Evolutionary conservation across 2,329 filamentous ascomycete species (phyloP).

Genomic region (Pseudonectria foliicola): DNA sequence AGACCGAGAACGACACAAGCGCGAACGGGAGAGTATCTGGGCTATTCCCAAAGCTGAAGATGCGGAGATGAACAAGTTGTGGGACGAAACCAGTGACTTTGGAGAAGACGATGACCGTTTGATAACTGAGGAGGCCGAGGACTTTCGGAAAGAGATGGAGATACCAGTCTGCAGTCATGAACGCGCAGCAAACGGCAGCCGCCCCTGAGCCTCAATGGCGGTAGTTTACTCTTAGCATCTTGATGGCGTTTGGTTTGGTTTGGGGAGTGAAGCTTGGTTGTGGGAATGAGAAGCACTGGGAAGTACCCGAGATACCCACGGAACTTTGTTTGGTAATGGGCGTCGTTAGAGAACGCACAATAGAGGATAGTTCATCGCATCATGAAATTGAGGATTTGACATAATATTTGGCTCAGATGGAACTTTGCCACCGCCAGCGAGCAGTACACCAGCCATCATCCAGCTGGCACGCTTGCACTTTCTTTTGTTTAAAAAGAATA

Average conservation of each 20-base stretch:
- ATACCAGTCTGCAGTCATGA: slow-evolving; percentile 34
- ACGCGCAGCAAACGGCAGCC: slow-evolving; percentile 24
- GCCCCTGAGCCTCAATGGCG: slow-evolving; percentile 8
- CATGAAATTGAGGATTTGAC: too few relatives aligned
- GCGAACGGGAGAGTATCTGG: slow-evolving; percentile 88
- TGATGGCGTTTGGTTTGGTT: slow-evolving; percentile 22
- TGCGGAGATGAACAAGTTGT: slow-evolving; percentile 70
- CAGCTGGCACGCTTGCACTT: neutral
- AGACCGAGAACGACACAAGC: slow-evolving; percentile 89
- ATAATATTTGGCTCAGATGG: too few relatives aligned
- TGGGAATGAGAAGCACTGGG: too few relatives aligned
- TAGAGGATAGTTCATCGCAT: too few relatives aligned
- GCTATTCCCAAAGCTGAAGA: slow-evolving; percentile 60
- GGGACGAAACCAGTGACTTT: slow-evolving; percentile 81
- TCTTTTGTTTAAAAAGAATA: slow-evolving; percentile 10
- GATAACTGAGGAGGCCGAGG: slow-evolving; percentile 63
- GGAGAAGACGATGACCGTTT: slow-evolving; percentile 79
- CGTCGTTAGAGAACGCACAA: too few relatives aligned
- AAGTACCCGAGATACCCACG: too few relatives aligned
- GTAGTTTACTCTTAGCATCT: slow-evolving; percentile 8
- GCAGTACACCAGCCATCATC: neutral
- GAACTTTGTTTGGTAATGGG: too few relatives aligned
- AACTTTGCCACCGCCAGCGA: neutral
- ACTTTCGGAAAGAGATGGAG: slow-evolving; percentile 38
- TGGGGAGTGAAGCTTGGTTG: too few relatives aligned